A percentile compares a stretch with the other conserved stretches of the same genome.
Conservation (phyloP, 2,329 filamentous ascomycete species). For the Pseudopyrenochaeta lycopersici region DNA sequence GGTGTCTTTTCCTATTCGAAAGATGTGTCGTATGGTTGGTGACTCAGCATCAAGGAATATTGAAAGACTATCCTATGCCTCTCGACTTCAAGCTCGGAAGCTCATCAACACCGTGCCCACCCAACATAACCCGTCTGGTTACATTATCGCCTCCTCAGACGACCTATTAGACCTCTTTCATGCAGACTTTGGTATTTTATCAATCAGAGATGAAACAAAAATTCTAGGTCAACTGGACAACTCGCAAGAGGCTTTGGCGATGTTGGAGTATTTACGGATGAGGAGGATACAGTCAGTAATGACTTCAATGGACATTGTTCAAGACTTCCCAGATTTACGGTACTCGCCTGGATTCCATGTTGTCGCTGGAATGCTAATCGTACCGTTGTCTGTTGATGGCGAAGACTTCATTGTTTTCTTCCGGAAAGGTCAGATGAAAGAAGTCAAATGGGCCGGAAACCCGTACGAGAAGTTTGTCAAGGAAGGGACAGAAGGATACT, state of each 20-base stretch:
- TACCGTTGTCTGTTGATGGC: conserved; percentile 79
- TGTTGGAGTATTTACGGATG: conserved; percentile 85
- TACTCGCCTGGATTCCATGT: conserved; percentile 82
- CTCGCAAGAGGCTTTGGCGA: conserved; percentile 81
- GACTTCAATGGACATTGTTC: conserved; percentile 76
- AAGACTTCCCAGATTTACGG: conserved; percentile 82
- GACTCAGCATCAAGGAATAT: conserved; percentile 89
- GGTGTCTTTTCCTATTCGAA: conserved; percentile 90
- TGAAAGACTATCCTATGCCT: conserved; percentile 85
- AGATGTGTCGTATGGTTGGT: conserved; percentile 88
- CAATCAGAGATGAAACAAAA: conserved; percentile 88
- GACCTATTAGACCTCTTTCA: conserved; percentile 85
- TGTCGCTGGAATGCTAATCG: conserved; percentile 81
- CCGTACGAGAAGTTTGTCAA: conserved; percentile 82
- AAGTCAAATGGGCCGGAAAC: conserved; percentile 87
- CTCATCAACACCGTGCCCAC: conserved; percentile 87
- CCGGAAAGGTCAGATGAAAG: conserved; percentile 76
- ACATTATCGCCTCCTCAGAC: conserved; percentile 89
- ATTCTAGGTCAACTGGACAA: conserved; percentile 78
- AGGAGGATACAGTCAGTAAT: conserved; percentile 77
- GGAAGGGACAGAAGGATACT: conserved; percentile 74
- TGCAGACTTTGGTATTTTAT: conserved; percentile 85
- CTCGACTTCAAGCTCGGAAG: conserved; percentile 83
- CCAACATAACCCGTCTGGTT: conserved; percentile 82
- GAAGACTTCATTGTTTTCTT: conserved; percentile 92